phyloP scores from a whole-genome alignment of 2,329 filamentous ascomycete species.

The Cladosporium colombiae region DNA sequence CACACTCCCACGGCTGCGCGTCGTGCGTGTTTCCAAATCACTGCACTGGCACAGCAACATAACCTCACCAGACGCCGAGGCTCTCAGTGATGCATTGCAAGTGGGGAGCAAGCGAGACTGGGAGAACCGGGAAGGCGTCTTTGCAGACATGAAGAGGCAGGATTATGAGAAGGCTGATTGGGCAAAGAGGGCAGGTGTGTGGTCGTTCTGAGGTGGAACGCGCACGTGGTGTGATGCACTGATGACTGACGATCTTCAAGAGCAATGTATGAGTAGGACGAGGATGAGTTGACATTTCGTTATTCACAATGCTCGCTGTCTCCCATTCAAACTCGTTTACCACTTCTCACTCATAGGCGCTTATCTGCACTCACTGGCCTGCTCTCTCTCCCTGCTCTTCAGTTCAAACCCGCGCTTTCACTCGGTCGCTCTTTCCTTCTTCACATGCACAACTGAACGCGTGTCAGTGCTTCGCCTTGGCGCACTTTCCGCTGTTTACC shows the following conservation, averaged over 20 bases:
- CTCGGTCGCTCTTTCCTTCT: slow-evolving; percentile 14
- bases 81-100: slow-evolving; percentile 41
- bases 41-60: slow-evolving; percentile 42
- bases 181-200: slow-evolving; percentile 26
- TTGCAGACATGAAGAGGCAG: slow-evolving; percentile 19
- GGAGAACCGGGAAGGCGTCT: slow-evolving; percentile 29
- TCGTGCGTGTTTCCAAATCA: slow-evolving; percentile 41
- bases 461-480: slow-evolving; percentile 3
- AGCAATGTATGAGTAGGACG: slow-evolving; percentile 10
- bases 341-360: background rate
- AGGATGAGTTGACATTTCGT: background rate
- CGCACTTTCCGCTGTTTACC: slow-evolving; percentile 1
- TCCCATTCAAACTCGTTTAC: background rate
- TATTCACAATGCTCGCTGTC: background rate
- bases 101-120: slow-evolving; percentile 44
- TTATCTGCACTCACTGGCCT: background rate
- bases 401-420: slow-evolving; percentile 2
- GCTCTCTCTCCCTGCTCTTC: background rate
- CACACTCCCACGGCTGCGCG: slow-evolving; percentile 41
- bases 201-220: slow-evolving; percentile 21
- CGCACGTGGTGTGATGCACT: background rate
- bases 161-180: slow-evolving; percentile 24
- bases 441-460: slow-evolving; percentile 12
- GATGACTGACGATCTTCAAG: slow-evolving; percentile 8
- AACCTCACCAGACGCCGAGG: slow-evolving; percentile 40